phyloP scores from a whole-genome alignment of 2,329 filamentous ascomycete species.

The Curvularia spicifera region DNA sequence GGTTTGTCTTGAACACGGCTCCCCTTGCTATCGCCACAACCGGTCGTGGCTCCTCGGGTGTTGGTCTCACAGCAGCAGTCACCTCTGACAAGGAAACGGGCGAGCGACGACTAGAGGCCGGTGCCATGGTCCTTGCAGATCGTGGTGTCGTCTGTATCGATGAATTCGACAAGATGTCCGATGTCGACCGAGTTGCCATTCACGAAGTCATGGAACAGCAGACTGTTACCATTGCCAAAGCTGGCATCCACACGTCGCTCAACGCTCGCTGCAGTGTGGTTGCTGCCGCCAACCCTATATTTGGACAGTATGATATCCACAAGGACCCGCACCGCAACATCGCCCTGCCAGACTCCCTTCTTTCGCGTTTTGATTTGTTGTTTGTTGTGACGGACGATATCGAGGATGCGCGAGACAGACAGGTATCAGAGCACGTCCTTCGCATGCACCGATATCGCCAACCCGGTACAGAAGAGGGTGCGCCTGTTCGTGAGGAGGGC shows the following conservation, averaged over 20 bases:
- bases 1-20: conserved; percentile 96
- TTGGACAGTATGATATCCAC: conserved; percentile 97
- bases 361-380: conserved; percentile 97
- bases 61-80: conserved; percentile 95
- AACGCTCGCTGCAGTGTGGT: conserved; percentile 97
- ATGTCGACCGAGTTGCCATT: conserved; percentile 95
- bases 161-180: conserved; percentile 99
- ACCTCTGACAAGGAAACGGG: conserved; percentile 97
- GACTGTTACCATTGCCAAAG: conserved; percentile 98
- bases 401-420: conserved; percentile 87
- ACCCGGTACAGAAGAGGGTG: conserved; percentile 90
- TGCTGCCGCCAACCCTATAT: conserved; percentile 95
- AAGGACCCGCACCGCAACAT: conserved; percentile 99
- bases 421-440: conserved; percentile 93
- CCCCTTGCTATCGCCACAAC: conserved; percentile 96
- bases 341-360: conserved; percentile 89
- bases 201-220: conserved; percentile 99
- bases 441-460: conserved; percentile 97
- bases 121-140: conserved; percentile 98
- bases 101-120: conserved; percentile 90
- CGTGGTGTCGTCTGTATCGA: conserved; percentile 98
- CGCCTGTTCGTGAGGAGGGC: conserved; percentile 86
- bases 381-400: conserved; percentile 99
- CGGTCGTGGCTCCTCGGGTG: conserved; percentile 93
- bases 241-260: conserved; percentile 94